Evolutionary conservation across 2,329 filamentous ascomycete genomes (phyloP).

Genomic region (Passalora sequoiae): DNA sequence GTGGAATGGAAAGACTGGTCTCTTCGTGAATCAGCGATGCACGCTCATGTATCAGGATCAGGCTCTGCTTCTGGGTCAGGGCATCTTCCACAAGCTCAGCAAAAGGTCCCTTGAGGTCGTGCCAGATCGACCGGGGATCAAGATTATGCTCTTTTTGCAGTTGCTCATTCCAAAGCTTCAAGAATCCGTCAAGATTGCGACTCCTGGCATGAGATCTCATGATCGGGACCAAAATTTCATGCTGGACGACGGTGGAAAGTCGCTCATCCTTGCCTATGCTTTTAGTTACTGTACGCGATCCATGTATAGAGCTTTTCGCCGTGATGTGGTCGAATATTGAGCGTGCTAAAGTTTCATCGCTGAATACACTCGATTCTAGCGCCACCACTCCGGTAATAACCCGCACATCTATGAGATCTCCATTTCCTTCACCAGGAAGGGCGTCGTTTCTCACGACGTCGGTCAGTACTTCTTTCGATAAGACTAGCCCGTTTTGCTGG

Average conservation of each 20-base stretch:
- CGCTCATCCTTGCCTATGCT: neutral
- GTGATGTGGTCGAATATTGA: constrained; percentile 7
- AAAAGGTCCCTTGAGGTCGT: constrained; percentile 18
- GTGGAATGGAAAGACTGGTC: neutral
- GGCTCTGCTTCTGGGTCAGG: constrained; percentile 16
- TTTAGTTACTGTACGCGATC: neutral
- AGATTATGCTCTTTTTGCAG: constrained; percentile 12
- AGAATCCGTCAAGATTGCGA: constrained; percentile 26
- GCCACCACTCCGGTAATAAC: constrained; percentile 42
- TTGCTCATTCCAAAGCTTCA: constrained; percentile 29
- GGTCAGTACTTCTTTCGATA: constrained; percentile 18
- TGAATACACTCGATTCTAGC: constrained; percentile 45
- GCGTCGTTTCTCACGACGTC: constrained; percentile 15
- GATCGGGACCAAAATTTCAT: constrained; percentile 26
- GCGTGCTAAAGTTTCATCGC: constrained; percentile 22
- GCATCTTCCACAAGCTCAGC: constrained; percentile 19
- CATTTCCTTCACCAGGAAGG: neutral
- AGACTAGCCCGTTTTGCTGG: constrained; percentile 8
- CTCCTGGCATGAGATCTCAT: constrained; percentile 29
- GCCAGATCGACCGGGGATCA: constrained; percentile 20
- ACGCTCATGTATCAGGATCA: constrained; percentile 4
- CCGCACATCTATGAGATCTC: constrained; percentile 34
- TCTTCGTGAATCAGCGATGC: neutral
- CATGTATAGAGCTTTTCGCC: neutral
- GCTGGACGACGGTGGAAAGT: neutral